phyloP scores from a whole-genome alignment of 805 yeast species.

The Candida schatavii region DNA sequence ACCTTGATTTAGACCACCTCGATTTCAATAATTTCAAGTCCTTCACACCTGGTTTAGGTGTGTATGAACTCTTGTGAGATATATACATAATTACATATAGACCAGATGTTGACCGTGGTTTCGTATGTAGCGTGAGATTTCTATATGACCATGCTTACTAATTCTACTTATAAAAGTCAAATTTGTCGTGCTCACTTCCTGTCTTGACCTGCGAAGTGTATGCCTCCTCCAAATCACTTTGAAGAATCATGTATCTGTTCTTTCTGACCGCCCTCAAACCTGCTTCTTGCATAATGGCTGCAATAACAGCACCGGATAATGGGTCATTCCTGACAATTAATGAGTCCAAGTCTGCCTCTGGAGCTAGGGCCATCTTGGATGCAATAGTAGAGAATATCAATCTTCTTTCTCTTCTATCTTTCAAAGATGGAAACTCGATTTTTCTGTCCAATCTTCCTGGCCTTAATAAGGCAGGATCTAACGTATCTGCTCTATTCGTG shows the following conservation, averaged over 20 bases:
- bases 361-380: constrained; percentile 95
- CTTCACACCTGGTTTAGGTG: constrained; percentile 61
- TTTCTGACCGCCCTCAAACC: constrained; percentile 98
- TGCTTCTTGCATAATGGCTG: constrained; percentile 99
- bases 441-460: constrained; percentile 98
- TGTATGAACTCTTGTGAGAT: constrained; percentile 39
- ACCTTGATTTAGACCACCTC: constrained; percentile 74
- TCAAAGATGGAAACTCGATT: constrained; percentile 93
- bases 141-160: constrained; percentile 1
- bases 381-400: constrained; percentile 94
- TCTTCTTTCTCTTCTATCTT: constrained; percentile 97
- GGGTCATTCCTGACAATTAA: constrained; percentile 95
- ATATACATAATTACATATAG: not conserved
- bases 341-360: constrained; percentile 95
- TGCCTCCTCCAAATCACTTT: constrained; percentile 96
- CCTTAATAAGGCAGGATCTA: constrained; percentile 96
- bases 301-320: constrained; percentile 89
- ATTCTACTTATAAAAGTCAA: constrained; percentile 85
- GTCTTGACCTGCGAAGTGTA: constrained; percentile 95
- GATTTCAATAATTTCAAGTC: constrained; percentile 48
- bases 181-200: constrained; percentile 92
- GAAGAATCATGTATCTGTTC: constrained; percentile 94
- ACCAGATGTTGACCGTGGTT: not conserved
- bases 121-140: not conserved
- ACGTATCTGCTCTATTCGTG: constrained; percentile 97